phyloP scores from a whole-genome alignment of 129 eudicot genomes.

The Cynara cardunculus region DNA sequence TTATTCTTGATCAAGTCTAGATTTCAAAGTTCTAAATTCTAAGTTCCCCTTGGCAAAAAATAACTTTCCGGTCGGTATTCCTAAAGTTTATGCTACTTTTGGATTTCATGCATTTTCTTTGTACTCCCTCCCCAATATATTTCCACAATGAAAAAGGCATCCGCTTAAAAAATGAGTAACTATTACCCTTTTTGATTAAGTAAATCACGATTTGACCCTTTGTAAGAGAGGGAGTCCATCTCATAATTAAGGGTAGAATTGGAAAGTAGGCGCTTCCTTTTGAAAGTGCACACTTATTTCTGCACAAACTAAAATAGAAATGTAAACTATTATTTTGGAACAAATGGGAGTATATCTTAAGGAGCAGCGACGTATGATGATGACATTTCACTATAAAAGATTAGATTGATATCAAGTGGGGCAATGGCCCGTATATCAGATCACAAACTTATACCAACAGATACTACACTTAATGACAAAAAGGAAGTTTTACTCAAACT shows the following conservation, averaged over 20 bases:
- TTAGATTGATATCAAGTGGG: not conserved
- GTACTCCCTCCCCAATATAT: too few relatives aligned
- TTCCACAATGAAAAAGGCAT: not conserved
- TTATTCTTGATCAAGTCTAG: slow-evolving; percentile 5
- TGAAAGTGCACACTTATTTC: not conserved
- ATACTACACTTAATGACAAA: not conserved
- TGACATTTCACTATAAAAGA: not conserved
- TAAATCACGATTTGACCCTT: not conserved
- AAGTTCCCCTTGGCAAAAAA: slow-evolving; percentile 13
- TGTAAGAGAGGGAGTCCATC: not conserved
- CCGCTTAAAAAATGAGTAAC: not conserved
- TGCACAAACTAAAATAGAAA: not conserved
- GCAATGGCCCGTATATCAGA: not conserved
- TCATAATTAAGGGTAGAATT: not conserved
- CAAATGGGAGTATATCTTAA: not conserved
- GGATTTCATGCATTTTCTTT: not conserved
- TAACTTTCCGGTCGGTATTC: not conserved
- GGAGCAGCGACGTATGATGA: not conserved
- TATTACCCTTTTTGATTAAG: not conserved
- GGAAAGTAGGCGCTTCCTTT: not conserved
- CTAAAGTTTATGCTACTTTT: not conserved
- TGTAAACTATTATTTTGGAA: too few relatives aligned
- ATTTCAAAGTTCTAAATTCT: not conserved
- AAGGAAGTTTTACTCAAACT: slow-evolving; percentile 8
- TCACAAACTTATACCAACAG: not conserved